Evolutionary conservation across 1,284 basidiomycete species (phyloP), one percentile per base, ranked within the genome.

Genomic region (Apiotrichum sp.): DNA sequence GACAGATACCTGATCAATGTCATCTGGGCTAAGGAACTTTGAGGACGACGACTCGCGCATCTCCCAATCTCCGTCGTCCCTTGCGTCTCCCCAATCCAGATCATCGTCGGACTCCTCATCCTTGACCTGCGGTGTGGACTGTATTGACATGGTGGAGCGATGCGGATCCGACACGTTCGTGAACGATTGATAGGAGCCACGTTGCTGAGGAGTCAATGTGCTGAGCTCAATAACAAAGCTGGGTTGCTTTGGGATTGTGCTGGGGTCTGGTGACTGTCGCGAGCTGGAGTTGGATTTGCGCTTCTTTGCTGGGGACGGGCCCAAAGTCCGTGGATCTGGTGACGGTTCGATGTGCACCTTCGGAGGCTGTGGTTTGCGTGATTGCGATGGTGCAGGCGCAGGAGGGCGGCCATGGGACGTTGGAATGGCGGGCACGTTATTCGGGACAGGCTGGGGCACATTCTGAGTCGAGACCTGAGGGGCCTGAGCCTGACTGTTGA

Each of bases 21-120:
- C 31, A 55, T 57, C 36, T 14, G 59, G 33, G 51, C 55, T 50
- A 48, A 53, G 51, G 56, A 59, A 47, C 49, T 57, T 41, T 38
- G 36, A 50, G 52, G 32, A 22, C 22, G 22, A 22, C 22, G 22
- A 22, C 43, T 52, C 41, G 16, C 45, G 40, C 68, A 71, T 72
- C 14, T 56, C 32, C 63, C 66, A 68, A 47, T 75, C 72, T 1
- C 64, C 71, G 35, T 70, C 65, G 7, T 22, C 41, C 55, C 39
- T 52, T 42, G 31, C 31, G 34, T 64, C 60, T 6, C 66, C 70
- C 68, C 70, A 74, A 34, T 69, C 70, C 8, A 70, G 49, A 4
- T 64, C 65, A 22, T 72, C 69, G 0, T 73, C 72, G 8, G 67
- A 67, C 2, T 66, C 65, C 11, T 70, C 71, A 1, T 68, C 65